Evolutionary conservation across 2,329 filamentous ascomycete species (phyloP), one percentile per base, ranked within the genome.

Genomic region (Tolypocladium sp.): DNA sequence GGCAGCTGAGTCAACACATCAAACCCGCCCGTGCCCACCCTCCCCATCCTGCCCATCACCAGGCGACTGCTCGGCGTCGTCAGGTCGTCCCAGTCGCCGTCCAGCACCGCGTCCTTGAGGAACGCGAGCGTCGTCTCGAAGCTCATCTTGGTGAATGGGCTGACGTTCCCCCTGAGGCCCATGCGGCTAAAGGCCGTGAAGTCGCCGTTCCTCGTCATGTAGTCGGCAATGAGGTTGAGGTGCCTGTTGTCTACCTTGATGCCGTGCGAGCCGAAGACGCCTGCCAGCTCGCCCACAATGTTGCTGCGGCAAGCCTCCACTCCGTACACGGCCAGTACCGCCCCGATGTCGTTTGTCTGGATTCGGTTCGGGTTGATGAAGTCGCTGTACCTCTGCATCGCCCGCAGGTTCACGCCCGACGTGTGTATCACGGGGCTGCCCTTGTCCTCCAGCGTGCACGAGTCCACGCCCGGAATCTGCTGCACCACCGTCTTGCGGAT

Each of bases 121-220:
- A 97, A 97, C 1, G 89, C 88, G 44, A 97, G 83, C 2, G 94
- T 99, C 4, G 94, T 99, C 82, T 99, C 94, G 77, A 97, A 99
- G 73, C 91, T 96, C 93, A 97, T 97, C 82, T 97, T 97, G 76
- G 94, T 93, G 67, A 99, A 93, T 0, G 94, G 92, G 65, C 88
- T 92, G 35, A 93, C 88, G 68, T 91, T 92, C 64, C 90, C 87
- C 70, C 86, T 87, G 61, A 99, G 79, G 1, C 93, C 94, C 70
- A 90, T 95, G 55, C 94, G 89, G 75, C 91, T 96, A 77, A 99
- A 99, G 1, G 94, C 88, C 55, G 87, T 89, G 77, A 95, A 99
- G 2, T 85, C 87, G 64, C 94, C 94, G 61, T 87, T 88, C 57
- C 93, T 84, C n/a, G 94, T 99, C 94, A 99, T 99, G 73, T 91